Conservation (phyloP, 2,329 filamentous ascomycete genomes). For the Blastomyces parvus region DNA sequence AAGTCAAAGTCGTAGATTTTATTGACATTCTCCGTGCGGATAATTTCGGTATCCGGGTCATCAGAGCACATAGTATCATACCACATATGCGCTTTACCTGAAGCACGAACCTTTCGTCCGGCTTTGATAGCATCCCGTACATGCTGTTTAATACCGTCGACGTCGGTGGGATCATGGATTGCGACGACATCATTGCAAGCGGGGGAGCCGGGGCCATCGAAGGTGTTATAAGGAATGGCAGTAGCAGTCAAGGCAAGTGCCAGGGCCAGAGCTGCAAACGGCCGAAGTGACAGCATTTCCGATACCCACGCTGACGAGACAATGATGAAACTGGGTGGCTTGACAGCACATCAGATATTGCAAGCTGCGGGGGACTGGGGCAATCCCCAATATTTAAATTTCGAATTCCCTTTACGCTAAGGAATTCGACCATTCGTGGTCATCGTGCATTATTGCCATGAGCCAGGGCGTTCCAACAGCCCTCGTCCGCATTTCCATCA, state of each 20-base stretch:
- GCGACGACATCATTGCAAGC: constrained; percentile 40
- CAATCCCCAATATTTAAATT: background rate
- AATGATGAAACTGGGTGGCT: background rate
- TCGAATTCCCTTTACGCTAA: background rate
- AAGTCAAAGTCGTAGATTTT: constrained; percentile 39
- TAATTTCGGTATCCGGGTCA: constrained; percentile 38
- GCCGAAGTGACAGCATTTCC: constrained; percentile 1
- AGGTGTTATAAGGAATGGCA: constrained; percentile 38
- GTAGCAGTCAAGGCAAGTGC: background rate
- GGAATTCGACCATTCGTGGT: background rate
- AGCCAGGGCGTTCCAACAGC: background rate
- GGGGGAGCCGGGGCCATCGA: constrained; percentile 42
- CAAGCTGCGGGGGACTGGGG: background rate
- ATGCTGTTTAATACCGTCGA: constrained; percentile 37
- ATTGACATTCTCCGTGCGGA: constrained; percentile 11
- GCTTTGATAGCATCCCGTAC: constrained; percentile 35
- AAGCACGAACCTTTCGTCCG: constrained; percentile 38
- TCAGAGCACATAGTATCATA: constrained; percentile 48
- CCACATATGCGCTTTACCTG: constrained; percentile 46
- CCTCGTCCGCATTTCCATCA: background rate
- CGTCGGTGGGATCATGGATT: constrained; percentile 38
- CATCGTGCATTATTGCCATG: background rate
- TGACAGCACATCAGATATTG: background rate
- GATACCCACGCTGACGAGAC: background rate
- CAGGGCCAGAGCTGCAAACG: constrained; percentile 1